A percentile compares a stretch with the other conserved stretches of the same genome.
phyloP scores from a whole-genome alignment of 2,329 filamentous ascomycete species.

The Penicillium brevicompactum region DNA sequence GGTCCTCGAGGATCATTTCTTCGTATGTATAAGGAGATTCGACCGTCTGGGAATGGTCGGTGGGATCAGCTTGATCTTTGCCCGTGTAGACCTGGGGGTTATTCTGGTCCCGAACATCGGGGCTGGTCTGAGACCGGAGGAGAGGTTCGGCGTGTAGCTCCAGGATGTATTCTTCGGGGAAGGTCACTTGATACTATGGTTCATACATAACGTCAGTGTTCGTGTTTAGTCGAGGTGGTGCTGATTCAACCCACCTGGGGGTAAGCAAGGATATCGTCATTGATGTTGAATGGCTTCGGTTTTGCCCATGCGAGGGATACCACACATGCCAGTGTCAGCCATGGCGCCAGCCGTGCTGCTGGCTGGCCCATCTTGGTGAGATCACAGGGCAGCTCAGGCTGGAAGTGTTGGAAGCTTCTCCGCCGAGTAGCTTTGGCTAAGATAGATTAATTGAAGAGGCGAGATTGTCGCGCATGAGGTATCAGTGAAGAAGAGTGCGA shows the following conservation, averaged over 20 bases:
- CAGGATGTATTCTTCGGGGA: slow-evolving; percentile 71
- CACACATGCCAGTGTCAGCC: slow-evolving; percentile 36
- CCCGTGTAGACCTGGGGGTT: slow-evolving; percentile 30
- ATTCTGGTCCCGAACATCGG: slow-evolving; percentile 18
- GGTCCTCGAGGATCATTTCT: slow-evolving; percentile 69
- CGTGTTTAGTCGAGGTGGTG: not conserved
- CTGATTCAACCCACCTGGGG: slow-evolving; percentile 66
- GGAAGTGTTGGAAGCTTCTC: slow-evolving; percentile 3
- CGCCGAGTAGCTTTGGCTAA: not conserved
- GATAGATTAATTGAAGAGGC: not conserved
- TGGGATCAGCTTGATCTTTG: slow-evolving; percentile 51
- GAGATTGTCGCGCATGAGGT: not conserved
- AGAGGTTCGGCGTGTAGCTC: slow-evolving; percentile 70
- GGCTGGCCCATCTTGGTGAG: slow-evolving; percentile 28
- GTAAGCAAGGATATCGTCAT: slow-evolving; percentile 83
- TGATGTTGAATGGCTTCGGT: slow-evolving; percentile 74
- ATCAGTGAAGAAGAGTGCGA: not conserved
- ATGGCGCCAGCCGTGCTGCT: slow-evolving; percentile 25
- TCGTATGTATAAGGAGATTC: slow-evolving; percentile 59
- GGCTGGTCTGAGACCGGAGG: slow-evolving; percentile 26
- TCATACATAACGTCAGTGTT: not conserved
- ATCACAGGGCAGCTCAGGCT: not conserved
- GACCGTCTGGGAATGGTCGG: slow-evolving; percentile 51
- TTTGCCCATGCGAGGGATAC: slow-evolving; percentile 49
- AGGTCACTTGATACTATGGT: slow-evolving; percentile 74